A percentile compares a stretch with the other conserved stretches of the same genome.
Conservation (phyloP, 1,139 yeast genomes). For the Blastobotrys raffinosifermentans region DNA sequence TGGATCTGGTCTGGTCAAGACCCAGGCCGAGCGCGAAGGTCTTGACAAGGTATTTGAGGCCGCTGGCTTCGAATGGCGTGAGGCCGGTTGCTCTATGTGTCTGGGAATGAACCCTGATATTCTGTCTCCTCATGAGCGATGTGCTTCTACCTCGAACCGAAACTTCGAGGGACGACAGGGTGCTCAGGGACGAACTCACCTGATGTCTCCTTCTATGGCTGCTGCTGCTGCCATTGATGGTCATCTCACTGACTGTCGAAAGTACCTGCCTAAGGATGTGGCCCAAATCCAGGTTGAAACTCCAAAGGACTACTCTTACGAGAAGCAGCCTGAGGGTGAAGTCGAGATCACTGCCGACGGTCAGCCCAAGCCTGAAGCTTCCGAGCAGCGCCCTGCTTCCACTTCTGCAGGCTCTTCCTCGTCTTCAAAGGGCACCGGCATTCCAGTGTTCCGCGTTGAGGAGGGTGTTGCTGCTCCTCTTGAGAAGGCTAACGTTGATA, state of each 20-base stretch:
- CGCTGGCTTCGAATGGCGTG: slow-evolving; percentile 98
- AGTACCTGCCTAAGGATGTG: slow-evolving; percentile 58
- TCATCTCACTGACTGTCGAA: slow-evolving; percentile 84
- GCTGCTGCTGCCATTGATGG: slow-evolving; percentile 97
- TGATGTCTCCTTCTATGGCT: slow-evolving; percentile 99
- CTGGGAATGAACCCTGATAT: slow-evolving; percentile 99
- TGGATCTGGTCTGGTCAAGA: slow-evolving; percentile 91
- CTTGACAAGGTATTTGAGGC: slow-evolving; percentile 81
- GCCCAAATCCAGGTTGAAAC: slow-evolving; percentile 55
- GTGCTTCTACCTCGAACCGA: slow-evolving; percentile 98
- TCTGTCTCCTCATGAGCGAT: slow-evolving; percentile 87
- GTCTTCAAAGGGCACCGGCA: slow-evolving; percentile 41
- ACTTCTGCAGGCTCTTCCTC: slow-evolving; percentile 32
- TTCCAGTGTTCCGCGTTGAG: slow-evolving; percentile 69
- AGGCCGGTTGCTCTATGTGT: slow-evolving; percentile 99
- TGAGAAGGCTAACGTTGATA: slow-evolving; percentile 91
- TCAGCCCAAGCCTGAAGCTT: slow-evolving; percentile 23
- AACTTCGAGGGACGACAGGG: slow-evolving; percentile 99
- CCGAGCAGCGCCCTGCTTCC: slow-evolving; percentile 25
- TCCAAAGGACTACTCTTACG: slow-evolving; percentile 63
- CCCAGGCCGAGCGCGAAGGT: slow-evolving; percentile 92
- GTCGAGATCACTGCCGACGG: slow-evolving; percentile 23
- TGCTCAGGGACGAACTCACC: slow-evolving; percentile 90
- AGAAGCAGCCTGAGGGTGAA: slow-evolving; percentile 46
- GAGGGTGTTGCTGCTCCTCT: slow-evolving; percentile 90